phyloP scores from a whole-genome alignment of 2,329 filamentous ascomycete species.

The Phialophora chinensis region DNA sequence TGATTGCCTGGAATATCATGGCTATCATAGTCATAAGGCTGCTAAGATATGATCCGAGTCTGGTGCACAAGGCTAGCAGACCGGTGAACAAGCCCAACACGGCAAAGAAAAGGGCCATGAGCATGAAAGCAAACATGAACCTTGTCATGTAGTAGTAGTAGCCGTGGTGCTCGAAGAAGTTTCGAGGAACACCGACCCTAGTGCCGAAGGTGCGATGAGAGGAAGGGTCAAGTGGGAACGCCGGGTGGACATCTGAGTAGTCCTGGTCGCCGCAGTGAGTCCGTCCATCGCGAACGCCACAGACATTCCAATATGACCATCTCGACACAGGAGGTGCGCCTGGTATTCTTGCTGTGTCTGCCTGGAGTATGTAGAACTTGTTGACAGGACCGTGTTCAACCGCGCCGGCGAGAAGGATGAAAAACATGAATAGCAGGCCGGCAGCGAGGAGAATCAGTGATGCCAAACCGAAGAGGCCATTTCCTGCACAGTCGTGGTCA shows the following conservation, averaged over 20 bases:
- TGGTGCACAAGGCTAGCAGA: constrained; percentile 57
- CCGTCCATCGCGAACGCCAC: constrained; percentile 61
- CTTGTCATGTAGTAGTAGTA: constrained; percentile 84
- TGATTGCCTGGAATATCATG: constrained; percentile 64
- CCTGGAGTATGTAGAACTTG: constrained; percentile 83
- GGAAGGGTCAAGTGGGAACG: constrained; percentile 68
- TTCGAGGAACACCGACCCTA: constrained; percentile 56
- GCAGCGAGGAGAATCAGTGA: constrained; percentile 68
- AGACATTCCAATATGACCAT: constrained; percentile 92
- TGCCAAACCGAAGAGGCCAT: constrained; percentile 60
- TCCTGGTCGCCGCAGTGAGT: constrained; percentile 57
- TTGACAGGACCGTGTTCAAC: constrained; percentile 65
- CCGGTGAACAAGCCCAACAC: constrained; percentile 54
- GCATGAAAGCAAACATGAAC: constrained; percentile 90
- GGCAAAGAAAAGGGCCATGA: constrained; percentile 81
- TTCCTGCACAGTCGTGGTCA: constrained; percentile 46
- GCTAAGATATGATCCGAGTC: constrained; percentile 58
- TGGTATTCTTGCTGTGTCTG: constrained; percentile 74
- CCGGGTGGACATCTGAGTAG: constrained; percentile 70
- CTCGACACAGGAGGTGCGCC: constrained; percentile 71
- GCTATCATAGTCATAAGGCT: constrained; percentile 60
- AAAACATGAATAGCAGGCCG: constrained; percentile 67
- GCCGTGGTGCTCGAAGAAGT: constrained; percentile 65
- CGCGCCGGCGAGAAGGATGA: constrained; percentile 68
- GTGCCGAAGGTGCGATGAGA: constrained; percentile 64